These are phyloP conservation scores for Durio zibethinus DNA, from an alignment of 345 rosid genomes.

Conservation along the genomic window DNA sequence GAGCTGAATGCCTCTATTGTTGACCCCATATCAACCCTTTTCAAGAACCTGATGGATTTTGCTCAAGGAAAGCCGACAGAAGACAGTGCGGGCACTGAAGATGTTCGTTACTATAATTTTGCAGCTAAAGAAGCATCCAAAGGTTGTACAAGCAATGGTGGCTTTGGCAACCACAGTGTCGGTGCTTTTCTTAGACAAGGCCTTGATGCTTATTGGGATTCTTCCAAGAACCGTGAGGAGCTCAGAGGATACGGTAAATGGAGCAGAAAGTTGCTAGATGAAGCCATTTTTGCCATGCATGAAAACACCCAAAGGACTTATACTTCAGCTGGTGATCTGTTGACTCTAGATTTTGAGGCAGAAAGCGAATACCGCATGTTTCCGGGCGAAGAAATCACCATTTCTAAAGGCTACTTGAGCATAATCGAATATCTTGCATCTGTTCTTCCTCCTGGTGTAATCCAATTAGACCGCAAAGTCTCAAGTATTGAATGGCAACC, in stretches of 20 bases:
- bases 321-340: conserved; percentile 84
- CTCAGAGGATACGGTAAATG: conserved; percentile 41
- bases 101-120: conserved; percentile 30
- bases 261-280: conserved; percentile 56
- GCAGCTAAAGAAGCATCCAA: conserved; percentile 44
- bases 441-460: conserved; percentile 62
- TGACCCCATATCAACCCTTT: conserved; percentile 54
- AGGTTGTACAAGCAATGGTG: conserved; percentile 33
- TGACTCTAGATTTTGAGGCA: conserved; percentile 63
- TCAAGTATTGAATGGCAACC: conserved; percentile 68
- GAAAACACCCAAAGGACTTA: conserved; percentile 81
- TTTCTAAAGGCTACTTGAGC: conserved; percentile 80
- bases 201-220: conserved; percentile 56
- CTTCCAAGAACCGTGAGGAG: conserved; percentile 25
- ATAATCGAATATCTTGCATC: conserved; percentile 57
- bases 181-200: conserved; percentile 63
- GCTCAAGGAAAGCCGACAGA: conserved; percentile 57
- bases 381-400: conserved; percentile 95
- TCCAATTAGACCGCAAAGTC: conserved; percentile 67
- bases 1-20: conserved; percentile 46
- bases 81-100: conserved; percentile 14
- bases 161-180: conserved; percentile 39
- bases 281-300: conserved; percentile 68
- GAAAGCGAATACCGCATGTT: conserved; percentile 91
- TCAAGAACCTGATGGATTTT: conserved; percentile 73